A percentile compares a stretch with the other conserved stretches of the same genome.
Evolutionary conservation across 2,329 filamentous ascomycete species (phyloP).

Genomic region (Byssoonygena ceratinophila): DNA sequence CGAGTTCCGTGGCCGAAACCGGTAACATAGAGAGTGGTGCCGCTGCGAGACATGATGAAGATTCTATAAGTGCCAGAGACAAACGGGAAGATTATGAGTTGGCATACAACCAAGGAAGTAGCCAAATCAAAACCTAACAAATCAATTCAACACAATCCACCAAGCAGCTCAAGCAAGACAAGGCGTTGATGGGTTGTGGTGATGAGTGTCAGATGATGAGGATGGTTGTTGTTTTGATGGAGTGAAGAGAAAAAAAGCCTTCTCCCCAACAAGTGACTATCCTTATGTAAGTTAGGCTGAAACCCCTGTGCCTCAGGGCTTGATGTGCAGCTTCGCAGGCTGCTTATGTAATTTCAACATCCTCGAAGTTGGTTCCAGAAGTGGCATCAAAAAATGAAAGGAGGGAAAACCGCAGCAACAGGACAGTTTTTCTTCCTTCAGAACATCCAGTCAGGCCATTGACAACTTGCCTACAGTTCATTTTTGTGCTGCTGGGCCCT

Average conservation of each 20-base stretch:
- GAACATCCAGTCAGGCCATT: background rate
- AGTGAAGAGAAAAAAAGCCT: slow-evolving; percentile 3
- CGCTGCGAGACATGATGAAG: slow-evolving; percentile 67
- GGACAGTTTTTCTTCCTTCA: too few relatives aligned
- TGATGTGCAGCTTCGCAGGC: background rate
- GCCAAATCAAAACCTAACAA: background rate
- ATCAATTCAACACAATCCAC: background rate
- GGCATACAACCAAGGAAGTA: background rate
- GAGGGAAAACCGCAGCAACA: background rate
- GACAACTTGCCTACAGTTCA: background rate
- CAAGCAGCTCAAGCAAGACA: background rate
- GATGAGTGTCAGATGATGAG: background rate
- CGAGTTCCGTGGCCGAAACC: slow-evolving; percentile 98
- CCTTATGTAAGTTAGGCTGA: background rate
- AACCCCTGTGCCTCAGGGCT: too few relatives aligned
- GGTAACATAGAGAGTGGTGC: slow-evolving; percentile 90
- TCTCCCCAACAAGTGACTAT: background rate
- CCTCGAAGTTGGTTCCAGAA: background rate
- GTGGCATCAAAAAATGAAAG: background rate
- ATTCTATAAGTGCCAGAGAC: background rate
- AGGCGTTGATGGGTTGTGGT: background rate
- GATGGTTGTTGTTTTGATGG: background rate
- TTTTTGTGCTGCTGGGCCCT: background rate
- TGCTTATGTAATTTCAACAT: background rate
- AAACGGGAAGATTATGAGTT: too few relatives aligned